Percentiles rank a stretch among this genome's conserved stretches.
phyloP scores from a whole-genome alignment of 2,329 filamentous ascomycete species.

The Huntiella moniliformis region DNA sequence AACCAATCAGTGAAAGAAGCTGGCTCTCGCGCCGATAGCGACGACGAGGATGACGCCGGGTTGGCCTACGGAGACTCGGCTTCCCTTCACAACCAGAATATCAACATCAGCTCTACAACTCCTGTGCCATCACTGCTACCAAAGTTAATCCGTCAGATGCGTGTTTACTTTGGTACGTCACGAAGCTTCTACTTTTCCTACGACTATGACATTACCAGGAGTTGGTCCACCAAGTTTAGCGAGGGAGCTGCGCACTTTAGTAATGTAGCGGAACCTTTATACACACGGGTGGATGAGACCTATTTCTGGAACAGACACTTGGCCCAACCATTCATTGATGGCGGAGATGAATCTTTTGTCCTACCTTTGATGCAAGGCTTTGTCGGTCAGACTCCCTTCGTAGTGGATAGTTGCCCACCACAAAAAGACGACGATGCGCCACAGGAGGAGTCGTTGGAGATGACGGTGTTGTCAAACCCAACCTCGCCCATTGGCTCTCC shows the following conservation, averaged over 20 bases:
- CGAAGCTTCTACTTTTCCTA: constrained; percentile 91
- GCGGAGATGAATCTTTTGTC: constrained; percentile 50
- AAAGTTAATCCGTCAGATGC: constrained; percentile 66
- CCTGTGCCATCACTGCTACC: constrained; percentile 43
- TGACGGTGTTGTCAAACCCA: constrained; percentile 20
- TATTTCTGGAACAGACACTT: constrained; percentile 89
- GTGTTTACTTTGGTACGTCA: constrained; percentile 64
- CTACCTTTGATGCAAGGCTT: constrained; percentile 88
- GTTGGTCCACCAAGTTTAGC: constrained; percentile 25
- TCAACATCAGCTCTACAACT: neutral
- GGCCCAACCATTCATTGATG: constrained; percentile 51
- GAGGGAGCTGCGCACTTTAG: constrained; percentile 20
- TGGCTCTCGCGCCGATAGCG: constrained; percentile 14
- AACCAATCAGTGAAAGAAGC: constrained; percentile 20
- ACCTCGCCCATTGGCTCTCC: constrained; percentile 10
- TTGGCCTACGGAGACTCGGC: constrained; percentile 8
- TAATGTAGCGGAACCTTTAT: constrained; percentile 32
- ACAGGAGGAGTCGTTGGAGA: constrained; percentile 29
- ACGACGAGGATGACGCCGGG: constrained; percentile 9
- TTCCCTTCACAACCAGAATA: neutral
- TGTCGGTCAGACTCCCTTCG: constrained; percentile 68
- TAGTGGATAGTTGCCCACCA: constrained; percentile 43
- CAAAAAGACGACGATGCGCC: constrained; percentile 28
- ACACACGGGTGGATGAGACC: constrained; percentile 52
- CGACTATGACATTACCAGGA: constrained; percentile 75